A percentile compares a stretch with the other conserved stretches of the same genome.
phyloP scores from a whole-genome alignment of 768 basidiomycete genomes.

The Phylloporus rhodoxanthus region DNA sequence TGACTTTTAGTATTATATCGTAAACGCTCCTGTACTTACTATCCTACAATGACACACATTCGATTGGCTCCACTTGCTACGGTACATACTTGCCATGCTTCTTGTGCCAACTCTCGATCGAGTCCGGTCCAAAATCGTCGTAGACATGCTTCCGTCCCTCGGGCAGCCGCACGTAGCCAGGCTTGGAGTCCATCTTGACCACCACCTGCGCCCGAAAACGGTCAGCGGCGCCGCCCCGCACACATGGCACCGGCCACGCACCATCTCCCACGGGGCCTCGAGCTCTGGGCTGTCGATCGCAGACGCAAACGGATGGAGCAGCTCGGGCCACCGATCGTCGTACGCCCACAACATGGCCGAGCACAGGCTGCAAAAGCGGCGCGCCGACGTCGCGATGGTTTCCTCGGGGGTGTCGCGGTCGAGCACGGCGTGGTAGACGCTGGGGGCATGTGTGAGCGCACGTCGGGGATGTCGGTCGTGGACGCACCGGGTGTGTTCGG shows the following conservation, averaged over 20 bases:
- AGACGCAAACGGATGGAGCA: slow-evolving; percentile 63
- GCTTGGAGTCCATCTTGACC: slow-evolving; percentile 45
- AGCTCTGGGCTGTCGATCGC: slow-evolving; percentile 60
- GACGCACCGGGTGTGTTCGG: slow-evolving; percentile 47
- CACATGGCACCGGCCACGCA: slow-evolving; percentile 12
- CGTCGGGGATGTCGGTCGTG: background rate
- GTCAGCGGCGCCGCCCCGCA: no score
- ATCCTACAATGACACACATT: slow-evolving; percentile 1
- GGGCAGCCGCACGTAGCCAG: slow-evolving; percentile 56
- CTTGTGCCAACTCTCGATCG: slow-evolving; percentile 59
- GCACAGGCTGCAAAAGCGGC: slow-evolving; percentile 60
- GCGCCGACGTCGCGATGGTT: slow-evolving; percentile 45
- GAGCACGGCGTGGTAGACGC: slow-evolving; percentile 59
- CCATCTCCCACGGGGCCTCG: slow-evolving; percentile 45
- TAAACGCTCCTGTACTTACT: slow-evolving; percentile 7
- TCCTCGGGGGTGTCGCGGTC: slow-evolving; percentile 50
- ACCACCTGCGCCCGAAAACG: slow-evolving; percentile 44
- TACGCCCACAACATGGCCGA: slow-evolving; percentile 65
- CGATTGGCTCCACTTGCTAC: background rate
- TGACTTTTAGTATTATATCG: slow-evolving; percentile 8
- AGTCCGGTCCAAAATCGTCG: slow-evolving; percentile 37
- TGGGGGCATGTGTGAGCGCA: slow-evolving; percentile 13
- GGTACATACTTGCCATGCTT: slow-evolving; percentile 39
- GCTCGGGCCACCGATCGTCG: slow-evolving; percentile 52
- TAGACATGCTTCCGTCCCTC: slow-evolving; percentile 49